Conservation (phyloP, 2,329 filamentous ascomycete genomes). For the Aspergillus pseudoglaucus region DNA sequence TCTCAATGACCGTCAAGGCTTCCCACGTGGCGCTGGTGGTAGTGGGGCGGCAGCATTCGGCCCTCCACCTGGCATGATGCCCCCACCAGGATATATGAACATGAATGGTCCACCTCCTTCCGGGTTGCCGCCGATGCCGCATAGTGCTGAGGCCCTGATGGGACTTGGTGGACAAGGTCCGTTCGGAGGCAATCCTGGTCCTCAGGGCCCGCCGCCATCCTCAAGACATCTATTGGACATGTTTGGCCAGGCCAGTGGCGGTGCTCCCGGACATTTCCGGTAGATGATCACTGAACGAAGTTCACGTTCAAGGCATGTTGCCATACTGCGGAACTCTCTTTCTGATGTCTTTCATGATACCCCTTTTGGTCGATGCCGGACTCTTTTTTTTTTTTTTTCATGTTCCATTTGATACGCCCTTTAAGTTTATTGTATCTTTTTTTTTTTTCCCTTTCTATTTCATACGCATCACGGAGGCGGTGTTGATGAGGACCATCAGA, state of each 20-base stretch:
- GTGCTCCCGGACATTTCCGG: slow-evolving; percentile 31
- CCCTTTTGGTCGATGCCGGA: slow-evolving; percentile 1
- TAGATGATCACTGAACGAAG: slow-evolving; percentile 10
- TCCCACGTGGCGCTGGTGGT: slow-evolving; percentile 30
- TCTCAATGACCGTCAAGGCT: slow-evolving; percentile 30
- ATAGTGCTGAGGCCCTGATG: slow-evolving; percentile 33
- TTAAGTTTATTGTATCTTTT: slow-evolving; percentile 1
- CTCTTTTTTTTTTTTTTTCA: background rate
- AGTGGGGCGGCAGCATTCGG: slow-evolving; percentile 23
- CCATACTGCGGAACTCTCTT: background rate
- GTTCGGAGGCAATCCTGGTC: slow-evolving; percentile 30
- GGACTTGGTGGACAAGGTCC: slow-evolving; percentile 28
- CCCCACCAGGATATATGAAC: slow-evolving; percentile 41
- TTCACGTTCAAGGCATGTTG: background rate
- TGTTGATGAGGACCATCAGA: background rate
- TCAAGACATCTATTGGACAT: slow-evolving; percentile 39
- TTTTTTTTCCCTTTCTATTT: background rate
- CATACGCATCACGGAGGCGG: slow-evolving; percentile 1
- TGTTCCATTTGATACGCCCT: slow-evolving; percentile 1
- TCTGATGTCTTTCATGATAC: background rate
- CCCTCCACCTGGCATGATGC: slow-evolving; percentile 40
- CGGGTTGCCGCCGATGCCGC: slow-evolving; percentile 35
- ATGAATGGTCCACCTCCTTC: slow-evolving; percentile 36
- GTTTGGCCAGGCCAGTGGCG: slow-evolving; percentile 34
- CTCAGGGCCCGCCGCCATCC: slow-evolving; percentile 32